Evolutionary conservation across 192 early-diverging fungal genomes (phyloP).

Genomic region (Haplosporangium gracile): DNA sequence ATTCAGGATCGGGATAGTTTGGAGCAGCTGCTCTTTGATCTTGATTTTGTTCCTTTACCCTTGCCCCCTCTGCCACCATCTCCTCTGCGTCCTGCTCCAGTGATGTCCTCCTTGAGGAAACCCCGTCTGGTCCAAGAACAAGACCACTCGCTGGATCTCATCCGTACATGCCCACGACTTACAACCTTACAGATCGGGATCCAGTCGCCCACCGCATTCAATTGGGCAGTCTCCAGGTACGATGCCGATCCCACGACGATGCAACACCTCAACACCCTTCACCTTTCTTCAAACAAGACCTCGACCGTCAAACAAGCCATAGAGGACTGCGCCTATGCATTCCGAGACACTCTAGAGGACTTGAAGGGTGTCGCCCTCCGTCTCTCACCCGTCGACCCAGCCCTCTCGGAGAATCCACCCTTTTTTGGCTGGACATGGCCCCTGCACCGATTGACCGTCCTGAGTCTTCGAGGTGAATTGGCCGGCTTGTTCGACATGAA

Average conservation of each 20-base stretch:
- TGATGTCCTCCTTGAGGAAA: not conserved
- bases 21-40: conserved; percentile 35
- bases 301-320: conserved; percentile 12
- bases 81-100: not conserved
- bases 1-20: conserved; percentile 10
- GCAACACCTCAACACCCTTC: conserved; percentile 13
- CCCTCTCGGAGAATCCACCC: conserved; percentile 2
- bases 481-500: conserved; percentile 40
- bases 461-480: conserved; percentile 37
- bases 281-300: conserved; percentile 24
- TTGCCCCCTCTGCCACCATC: not conserved
- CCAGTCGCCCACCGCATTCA: conserved; percentile 20
- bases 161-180: conserved; percentile 14
- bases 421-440: conserved; percentile 44
- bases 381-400: conserved; percentile 14
- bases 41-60: conserved; percentile 23
- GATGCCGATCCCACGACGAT: not conserved
- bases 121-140: not conserved
- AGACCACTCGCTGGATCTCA: conserved; percentile 16
- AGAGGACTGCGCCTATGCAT: conserved; percentile 35
- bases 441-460: not conserved
- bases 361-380: conserved; percentile 33
- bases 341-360: conserved; percentile 32
- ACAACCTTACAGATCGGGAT: conserved; percentile 42
- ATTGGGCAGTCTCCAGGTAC: conserved; percentile 33